phyloP scores from a whole-genome alignment of 331 rosid genomes.

The Ulmus americana region DNA sequence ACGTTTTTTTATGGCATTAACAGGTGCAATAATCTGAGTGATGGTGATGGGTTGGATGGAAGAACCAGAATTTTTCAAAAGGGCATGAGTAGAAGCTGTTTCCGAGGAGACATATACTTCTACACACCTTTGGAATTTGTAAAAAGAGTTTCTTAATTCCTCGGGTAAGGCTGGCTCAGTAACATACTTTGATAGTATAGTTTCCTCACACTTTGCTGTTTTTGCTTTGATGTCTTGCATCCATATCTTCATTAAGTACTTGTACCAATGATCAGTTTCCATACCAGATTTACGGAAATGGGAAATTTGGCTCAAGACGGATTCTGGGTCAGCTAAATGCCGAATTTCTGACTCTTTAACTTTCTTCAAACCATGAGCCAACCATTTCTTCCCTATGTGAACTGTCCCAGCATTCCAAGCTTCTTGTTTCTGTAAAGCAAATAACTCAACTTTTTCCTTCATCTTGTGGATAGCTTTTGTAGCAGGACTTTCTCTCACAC shows the following conservation, averaged over 20 bases:
- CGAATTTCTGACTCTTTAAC: constrained; percentile 85
- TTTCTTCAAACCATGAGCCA: constrained; percentile 85
- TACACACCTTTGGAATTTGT: constrained; percentile 51
- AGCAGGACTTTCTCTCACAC: constrained; percentile 53
- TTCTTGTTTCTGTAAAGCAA: constrained; percentile 64
- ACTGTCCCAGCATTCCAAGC: constrained; percentile 66
- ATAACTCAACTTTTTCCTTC: constrained; percentile 67
- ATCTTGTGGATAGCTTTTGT: constrained; percentile 79
- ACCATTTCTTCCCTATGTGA: constrained; percentile 83
- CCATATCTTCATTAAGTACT: constrained; percentile 71
- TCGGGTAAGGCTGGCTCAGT: constrained; percentile 69
- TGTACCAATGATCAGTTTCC: constrained; percentile 98
- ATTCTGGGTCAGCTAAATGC: constrained; percentile 55
- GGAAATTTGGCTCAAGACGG: constrained; percentile 53
- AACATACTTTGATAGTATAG: constrained; percentile 49
- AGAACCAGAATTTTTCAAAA: constrained; percentile 44
- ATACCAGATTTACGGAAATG: constrained; percentile 71
- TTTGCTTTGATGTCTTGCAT: constrained; percentile 59
- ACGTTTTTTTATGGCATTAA: constrained; percentile 48
- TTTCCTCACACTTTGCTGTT: constrained; percentile 53
- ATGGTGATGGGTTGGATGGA: constrained; percentile 35
- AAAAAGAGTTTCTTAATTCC: constrained; percentile 59
- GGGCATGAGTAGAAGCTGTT: constrained; percentile 58
- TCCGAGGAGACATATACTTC: constrained; percentile 65
- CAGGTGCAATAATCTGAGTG: constrained; percentile 71